Evolutionary conservation across 306 rosid species (phyloP).

Genomic region (Prunus mongolica): DNA sequence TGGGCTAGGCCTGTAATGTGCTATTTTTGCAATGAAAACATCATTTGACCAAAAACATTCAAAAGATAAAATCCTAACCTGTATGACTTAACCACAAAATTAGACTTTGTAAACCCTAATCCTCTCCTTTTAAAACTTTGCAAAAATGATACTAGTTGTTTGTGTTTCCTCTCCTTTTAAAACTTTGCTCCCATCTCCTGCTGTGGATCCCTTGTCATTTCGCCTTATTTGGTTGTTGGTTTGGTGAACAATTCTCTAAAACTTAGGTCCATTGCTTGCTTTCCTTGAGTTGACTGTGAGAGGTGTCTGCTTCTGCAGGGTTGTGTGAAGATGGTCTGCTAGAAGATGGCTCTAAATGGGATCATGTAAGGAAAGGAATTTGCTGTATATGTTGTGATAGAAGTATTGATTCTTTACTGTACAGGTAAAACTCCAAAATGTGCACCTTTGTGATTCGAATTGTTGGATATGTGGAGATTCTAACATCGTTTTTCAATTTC

Average conservation of each 20-base stretch:
- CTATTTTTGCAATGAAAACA: no score
- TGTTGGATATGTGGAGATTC: background rate
- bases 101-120: no score
- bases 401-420: slow-evolving; percentile 84
- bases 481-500: background rate
- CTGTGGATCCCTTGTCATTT: background rate
- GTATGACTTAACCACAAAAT: no score
- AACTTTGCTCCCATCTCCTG: background rate
- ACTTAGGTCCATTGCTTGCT: background rate
- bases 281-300: background rate
- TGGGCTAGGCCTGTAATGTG: no score
- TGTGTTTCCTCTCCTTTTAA: no score
- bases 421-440: slow-evolving; percentile 50
- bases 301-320: slow-evolving; percentile 37
- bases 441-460: background rate
- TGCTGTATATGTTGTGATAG: slow-evolving; percentile 77
- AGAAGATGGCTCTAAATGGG: slow-evolving; percentile 74
- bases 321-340: slow-evolving; percentile 35
- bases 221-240: background rate
- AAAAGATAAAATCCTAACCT: no score
- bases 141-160: no score
- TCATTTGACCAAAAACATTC: no score
- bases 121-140: no score
- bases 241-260: background rate
- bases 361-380: slow-evolving; percentile 82